These are phyloP conservation scores for Phytophthora lateralis DNA, from an alignment of 352 stramenopile genomes.

Conservation along the genomic window DNA sequence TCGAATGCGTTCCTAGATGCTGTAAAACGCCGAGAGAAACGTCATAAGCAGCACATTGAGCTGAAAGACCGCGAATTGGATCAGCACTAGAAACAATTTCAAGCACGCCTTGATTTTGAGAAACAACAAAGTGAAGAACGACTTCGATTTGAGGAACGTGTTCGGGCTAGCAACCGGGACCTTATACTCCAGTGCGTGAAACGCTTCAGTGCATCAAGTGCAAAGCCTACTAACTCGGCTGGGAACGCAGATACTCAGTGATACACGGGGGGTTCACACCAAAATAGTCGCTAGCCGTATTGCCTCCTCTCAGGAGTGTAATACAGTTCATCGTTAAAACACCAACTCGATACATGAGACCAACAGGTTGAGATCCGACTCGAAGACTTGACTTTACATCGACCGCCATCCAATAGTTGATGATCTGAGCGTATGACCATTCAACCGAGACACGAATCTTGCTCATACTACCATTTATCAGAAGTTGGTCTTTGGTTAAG, in stretches of 20 bases:
- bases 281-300: conserved; percentile 9
- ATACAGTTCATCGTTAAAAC: conserved; percentile 6
- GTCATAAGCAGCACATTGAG: conserved; percentile 2
- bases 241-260: background rate
- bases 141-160: conserved; percentile 1
- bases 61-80: background rate
- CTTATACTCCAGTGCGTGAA: conserved; percentile 8
- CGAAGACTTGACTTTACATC: conserved; percentile 5
- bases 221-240: background rate
- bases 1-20: background rate
- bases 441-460: conserved; percentile 7
- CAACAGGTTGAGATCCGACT: conserved; percentile 3
- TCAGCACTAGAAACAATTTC: background rate
- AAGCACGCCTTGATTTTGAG: background rate
- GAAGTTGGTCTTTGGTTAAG: conserved; percentile 1
- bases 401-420: conserved; percentile 9
- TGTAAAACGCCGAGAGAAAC: background rate
- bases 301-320: background rate
- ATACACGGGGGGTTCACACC: background rate
- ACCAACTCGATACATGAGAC: conserved; percentile 11
- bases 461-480: conserved; percentile 6
- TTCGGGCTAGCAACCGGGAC: conserved; percentile 1
- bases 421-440: conserved; percentile 9
- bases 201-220: background rate
- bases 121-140: conserved; percentile 4